phyloP scores from a whole-genome alignment of 371 early-diverging fungal genomes.

The Mucor lusitanicus region DNA sequence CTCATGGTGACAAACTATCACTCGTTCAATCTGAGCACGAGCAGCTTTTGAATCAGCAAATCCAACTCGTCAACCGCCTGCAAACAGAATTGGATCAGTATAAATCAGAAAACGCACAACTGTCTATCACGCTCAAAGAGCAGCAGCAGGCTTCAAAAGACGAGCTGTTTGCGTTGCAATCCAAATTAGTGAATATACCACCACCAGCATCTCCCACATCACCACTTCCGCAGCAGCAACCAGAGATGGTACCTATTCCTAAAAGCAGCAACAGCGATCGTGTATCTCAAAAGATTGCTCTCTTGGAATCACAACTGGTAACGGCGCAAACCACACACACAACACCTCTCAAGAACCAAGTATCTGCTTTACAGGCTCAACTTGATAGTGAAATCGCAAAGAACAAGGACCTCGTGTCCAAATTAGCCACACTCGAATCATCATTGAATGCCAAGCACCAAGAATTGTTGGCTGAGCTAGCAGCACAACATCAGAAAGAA shows the following conservation, averaged over 20 bases:
- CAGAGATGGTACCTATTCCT: not conserved
- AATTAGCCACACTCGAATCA: not conserved
- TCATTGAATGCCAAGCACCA: not conserved
- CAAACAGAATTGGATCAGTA: not conserved
- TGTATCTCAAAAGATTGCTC: slow-evolving; percentile 2
- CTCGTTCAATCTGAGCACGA: not conserved
- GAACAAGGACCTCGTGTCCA: not conserved
- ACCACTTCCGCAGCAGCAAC: not conserved
- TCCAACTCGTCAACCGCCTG: not conserved
- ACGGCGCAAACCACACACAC: not conserved
- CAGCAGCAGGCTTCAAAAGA: not conserved
- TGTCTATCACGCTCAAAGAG: not conserved
- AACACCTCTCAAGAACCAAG: not conserved
- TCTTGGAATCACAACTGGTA: not conserved
- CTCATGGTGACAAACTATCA: not conserved
- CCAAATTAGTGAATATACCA: not conserved
- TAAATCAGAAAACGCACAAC: not conserved
- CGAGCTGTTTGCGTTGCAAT: not conserved
- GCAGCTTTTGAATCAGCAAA: not conserved
- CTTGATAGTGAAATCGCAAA: not conserved
- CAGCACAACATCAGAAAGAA: not conserved
- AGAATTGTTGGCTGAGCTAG: not conserved
- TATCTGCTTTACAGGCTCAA: not conserved
- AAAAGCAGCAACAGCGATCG: not conserved
- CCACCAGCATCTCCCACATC: not conserved